Base-by-base conservation (phyloP, 495 filamentous ascomycete species). In the Neurospora sp. region DNA sequence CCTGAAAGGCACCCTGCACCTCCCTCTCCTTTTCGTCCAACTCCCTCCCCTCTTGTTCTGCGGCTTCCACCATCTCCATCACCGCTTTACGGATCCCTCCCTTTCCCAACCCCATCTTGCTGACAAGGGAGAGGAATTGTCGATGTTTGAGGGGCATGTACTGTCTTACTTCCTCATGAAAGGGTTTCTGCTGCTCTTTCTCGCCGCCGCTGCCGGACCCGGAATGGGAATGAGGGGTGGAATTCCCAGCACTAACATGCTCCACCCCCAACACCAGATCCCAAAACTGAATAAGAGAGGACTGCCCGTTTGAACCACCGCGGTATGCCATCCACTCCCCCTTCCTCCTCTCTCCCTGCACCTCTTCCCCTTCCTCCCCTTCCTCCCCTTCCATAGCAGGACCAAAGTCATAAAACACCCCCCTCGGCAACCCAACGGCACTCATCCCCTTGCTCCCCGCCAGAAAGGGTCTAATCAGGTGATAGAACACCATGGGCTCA, bases 361-460 rank as follows among this genome's bases (percentile, higher is more conserved):
- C 27, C 12, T 31, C 54, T 31, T 31, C 88, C 74, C 97, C 94
- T 77, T 97, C 97, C 14, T 93, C 83, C 35, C 98, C 89, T 0
- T 96, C 96, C 75, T 90, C 83, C 35, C 98, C 89, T 0, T 96
- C 96, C 75, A 90, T 85, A 0, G 96, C 95, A 7, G 98, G 83
- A 0, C 96, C 96, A 0, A 95, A 7, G 72, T 97, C 94, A 77
- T 97, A 98, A 16, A 94, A 83, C 23, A 99, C 89, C 0, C 96
- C 96, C 75, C 90, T 86, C 0, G 96, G 94, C 7, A 99, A 83
- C 0, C 96, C 96, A 0, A 94, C 96, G 70, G 94, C 93, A 39
- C 85, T 89, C 96, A 99, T 99, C 79, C 98, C 98, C 86, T 97
- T 97, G 79, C 92, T 93, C 7, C 96, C 96, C 9, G 96, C 95